A percentile compares a stretch with the other conserved stretches of the same genome.
Conservation (phyloP, 192 early-diverging fungal genomes). For the Coemansia sp. region DNA sequence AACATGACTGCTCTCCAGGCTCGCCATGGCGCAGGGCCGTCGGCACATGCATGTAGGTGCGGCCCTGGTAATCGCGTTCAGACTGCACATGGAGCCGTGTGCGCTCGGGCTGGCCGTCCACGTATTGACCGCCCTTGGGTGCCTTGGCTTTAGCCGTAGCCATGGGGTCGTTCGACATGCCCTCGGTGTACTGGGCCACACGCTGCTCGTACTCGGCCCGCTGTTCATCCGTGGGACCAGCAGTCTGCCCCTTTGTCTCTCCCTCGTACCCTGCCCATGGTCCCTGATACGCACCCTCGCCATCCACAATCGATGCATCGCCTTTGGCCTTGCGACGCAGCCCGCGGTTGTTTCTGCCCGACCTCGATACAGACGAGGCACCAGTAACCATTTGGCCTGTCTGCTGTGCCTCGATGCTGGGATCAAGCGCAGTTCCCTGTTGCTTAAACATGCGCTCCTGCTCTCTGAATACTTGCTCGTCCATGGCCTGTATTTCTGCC, state of each 20-base stretch:
- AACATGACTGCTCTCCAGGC: slow-evolving; percentile 72
- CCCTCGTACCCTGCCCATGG: slow-evolving; percentile 95
- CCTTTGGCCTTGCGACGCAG: slow-evolving; percentile 69
- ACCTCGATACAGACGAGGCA: slow-evolving; percentile 37
- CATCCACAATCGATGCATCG: slow-evolving; percentile 68
- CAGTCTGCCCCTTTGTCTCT: slow-evolving; percentile 62
- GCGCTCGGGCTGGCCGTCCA: slow-evolving; percentile 63
- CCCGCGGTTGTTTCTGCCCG: slow-evolving; percentile 41
- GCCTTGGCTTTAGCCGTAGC: not conserved
- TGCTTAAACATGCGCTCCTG: slow-evolving; percentile 83
- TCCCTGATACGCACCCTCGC: slow-evolving; percentile 74
- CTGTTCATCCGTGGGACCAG: slow-evolving; percentile 57
- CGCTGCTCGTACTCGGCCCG: slow-evolving; percentile 39
- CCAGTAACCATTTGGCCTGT: slow-evolving; percentile 47
- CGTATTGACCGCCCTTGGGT: slow-evolving; percentile 33
- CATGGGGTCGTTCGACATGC: not conserved
- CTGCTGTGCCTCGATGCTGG: slow-evolving; percentile 57
- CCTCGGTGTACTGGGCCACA: slow-evolving; percentile 3
- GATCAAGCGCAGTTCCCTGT: slow-evolving; percentile 80
- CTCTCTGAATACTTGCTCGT: slow-evolving; percentile 59
- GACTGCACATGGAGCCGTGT: slow-evolving; percentile 84
- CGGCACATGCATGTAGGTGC: slow-evolving; percentile 97
- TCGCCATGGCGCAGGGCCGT: slow-evolving; percentile 75
- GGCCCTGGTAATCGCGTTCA: slow-evolving; percentile 86
- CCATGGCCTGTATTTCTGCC: slow-evolving; percentile 30